Conservation (phyloP, 2,329 filamentous ascomycete genomes). For the Colletotrichum lindemuthianum region DNA sequence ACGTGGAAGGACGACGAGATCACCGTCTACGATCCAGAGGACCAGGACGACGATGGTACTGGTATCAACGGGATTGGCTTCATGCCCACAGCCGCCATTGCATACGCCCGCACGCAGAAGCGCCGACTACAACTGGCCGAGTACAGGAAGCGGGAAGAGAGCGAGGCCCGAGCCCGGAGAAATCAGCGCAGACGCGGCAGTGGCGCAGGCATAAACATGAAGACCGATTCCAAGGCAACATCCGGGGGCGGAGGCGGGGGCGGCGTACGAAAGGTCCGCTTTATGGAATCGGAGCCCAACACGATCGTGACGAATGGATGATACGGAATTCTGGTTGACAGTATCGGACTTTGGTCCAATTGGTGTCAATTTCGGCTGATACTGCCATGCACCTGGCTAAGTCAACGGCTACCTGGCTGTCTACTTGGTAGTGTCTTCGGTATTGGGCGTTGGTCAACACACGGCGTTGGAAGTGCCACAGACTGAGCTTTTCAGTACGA, state of each 20-base stretch:
- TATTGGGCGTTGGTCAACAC: slow-evolving; percentile 3
- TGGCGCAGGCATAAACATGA: slow-evolving; percentile 35
- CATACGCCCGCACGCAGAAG: slow-evolving; percentile 65
- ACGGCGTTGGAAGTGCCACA: background rate
- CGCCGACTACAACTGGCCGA: slow-evolving; percentile 70
- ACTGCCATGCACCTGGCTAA: too few relatives aligned
- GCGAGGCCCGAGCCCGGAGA: slow-evolving; percentile 66
- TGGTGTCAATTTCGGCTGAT: too few relatives aligned
- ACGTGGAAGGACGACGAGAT: slow-evolving; percentile 77
- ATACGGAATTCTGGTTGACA: background rate
- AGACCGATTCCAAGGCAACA: slow-evolving; percentile 33
- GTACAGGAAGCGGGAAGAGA: slow-evolving; percentile 69
- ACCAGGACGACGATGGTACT: slow-evolving; percentile 73
- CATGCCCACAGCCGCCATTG: slow-evolving; percentile 70
- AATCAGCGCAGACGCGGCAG: slow-evolving; percentile 60
- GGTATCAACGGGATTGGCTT: slow-evolving; percentile 76
- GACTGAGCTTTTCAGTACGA: slow-evolving; percentile 1
- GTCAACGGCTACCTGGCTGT: too few relatives aligned
- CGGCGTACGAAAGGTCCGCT: slow-evolving; percentile 50
- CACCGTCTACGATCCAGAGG: slow-evolving; percentile 71
- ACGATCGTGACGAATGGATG: slow-evolving; percentile 29
- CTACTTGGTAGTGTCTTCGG: slow-evolving; percentile 5
- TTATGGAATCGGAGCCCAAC: slow-evolving; percentile 50
- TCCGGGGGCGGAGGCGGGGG: slow-evolving; percentile 40
- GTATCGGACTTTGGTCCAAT: too few relatives aligned